Conservation (phyloP, 148 eudicot genomes). For the Silene latifolia region DNA sequence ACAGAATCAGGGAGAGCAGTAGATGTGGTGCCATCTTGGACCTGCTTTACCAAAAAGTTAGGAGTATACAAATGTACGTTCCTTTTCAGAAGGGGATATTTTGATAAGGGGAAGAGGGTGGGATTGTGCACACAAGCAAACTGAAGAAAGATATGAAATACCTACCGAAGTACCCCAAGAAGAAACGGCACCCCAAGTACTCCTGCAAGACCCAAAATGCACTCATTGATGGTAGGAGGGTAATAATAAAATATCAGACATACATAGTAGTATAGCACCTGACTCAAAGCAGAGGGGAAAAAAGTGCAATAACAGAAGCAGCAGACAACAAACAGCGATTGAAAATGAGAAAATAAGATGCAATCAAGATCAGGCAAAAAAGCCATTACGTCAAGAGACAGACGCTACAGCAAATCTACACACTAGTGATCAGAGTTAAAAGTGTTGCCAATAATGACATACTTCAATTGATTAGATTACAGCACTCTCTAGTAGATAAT, state of each 20-base stretch:
- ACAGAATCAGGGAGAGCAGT: conserved; percentile 27
- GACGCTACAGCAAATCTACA: background rate
- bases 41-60: conserved; percentile 33
- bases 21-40: conserved; percentile 37
- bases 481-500: background rate
- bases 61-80: background rate
- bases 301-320: background rate
- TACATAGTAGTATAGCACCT: background rate
- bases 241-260: background rate
- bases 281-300: background rate
- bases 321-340: background rate
- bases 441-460: background rate
- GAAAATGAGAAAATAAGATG: background rate
- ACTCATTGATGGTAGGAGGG: background rate
- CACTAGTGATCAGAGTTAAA: background rate
- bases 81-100: background rate
- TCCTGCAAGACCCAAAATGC: conserved; percentile 40
- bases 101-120: too few species aligned
- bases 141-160: conserved; percentile 13
- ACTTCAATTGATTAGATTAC: background rate
- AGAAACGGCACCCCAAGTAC: conserved; percentile 63
- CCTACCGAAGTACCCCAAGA: conserved; percentile 56
- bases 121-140: conserved; percentile 11
- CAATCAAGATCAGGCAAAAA: background rate
- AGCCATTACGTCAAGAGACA: background rate